Percentiles rank a stretch among this genome's conserved stretches.
Evolutionary conservation across 495 filamentous ascomycete genomes (phyloP).

Genomic region (Neurospora tetrasperma): DNA sequence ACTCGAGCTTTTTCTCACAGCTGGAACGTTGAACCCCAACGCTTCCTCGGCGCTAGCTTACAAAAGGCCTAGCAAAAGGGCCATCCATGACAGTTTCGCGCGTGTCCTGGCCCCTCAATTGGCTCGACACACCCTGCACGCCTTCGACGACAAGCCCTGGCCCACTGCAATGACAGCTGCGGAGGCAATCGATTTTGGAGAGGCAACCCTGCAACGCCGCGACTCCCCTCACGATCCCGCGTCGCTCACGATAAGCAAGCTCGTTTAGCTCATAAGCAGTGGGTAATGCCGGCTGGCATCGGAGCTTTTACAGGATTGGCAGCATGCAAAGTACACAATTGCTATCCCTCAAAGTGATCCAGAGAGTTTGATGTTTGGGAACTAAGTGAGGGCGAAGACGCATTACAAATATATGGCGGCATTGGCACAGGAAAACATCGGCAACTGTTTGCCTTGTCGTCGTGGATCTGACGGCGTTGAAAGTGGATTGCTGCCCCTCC

Average conservation of each 20-base stretch:
- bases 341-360: not conserved
- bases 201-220: not conserved
- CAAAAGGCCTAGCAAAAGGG: slow-evolving; percentile 13
- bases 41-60: slow-evolving; percentile 15
- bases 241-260: not conserved
- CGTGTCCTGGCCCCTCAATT: not conserved
- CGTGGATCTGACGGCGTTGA: not conserved
- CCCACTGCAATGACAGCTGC: not conserved
- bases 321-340: not conserved
- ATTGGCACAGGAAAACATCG: not conserved
- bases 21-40: slow-evolving; percentile 28
- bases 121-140: not conserved
- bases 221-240: not conserved
- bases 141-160: not conserved
- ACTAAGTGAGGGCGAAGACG: not conserved
- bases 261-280: not conserved
- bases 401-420: not conserved
- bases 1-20: slow-evolving; percentile 6
- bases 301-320: not conserved
- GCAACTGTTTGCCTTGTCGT: not conserved
- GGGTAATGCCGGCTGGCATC: not conserved
- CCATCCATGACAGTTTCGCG: not conserved
- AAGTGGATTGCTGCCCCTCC: not conserved
- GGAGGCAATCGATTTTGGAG: not conserved
- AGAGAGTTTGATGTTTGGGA: not conserved